These are phyloP conservation scores for Parastagonospora nodorum DNA, from an alignment of 2,329 filamentous ascomycete species.

Conservation along the genomic window DNA sequence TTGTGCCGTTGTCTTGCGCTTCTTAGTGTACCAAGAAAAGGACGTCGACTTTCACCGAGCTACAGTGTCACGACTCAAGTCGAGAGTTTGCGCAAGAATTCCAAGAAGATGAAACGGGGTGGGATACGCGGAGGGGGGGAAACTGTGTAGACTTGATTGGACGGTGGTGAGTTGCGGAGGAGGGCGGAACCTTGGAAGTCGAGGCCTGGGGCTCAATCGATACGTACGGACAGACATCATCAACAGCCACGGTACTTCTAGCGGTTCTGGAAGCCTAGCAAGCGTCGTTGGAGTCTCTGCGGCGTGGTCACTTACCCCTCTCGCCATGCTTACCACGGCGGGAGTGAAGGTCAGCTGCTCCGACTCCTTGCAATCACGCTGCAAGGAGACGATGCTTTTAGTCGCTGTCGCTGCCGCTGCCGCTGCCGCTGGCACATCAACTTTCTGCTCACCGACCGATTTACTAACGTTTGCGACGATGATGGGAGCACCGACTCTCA, in stretches of 20 bases:
- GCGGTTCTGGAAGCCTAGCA: constrained; percentile 1
- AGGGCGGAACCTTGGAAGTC: constrained; percentile 1
- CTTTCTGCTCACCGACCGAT: neutral
- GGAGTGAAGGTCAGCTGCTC: neutral
- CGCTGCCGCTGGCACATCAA: too few relatives aligned
- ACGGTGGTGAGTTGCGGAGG: neutral
- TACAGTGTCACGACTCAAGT: neutral
- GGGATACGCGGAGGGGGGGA: neutral
- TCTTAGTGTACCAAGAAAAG: neutral
- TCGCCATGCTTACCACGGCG: neutral
- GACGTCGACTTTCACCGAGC: neutral
- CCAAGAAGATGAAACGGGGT: neutral
- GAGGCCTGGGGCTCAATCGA: constrained; percentile 1
- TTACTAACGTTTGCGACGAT: neutral
- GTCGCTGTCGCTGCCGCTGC: too few relatives aligned
- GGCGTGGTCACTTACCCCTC: constrained; percentile 10
- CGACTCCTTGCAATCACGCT: neutral
- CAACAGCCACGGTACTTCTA: constrained; percentile 1
- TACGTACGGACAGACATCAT: neutral
- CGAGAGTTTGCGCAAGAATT: neutral
- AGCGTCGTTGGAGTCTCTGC: constrained; percentile 3
- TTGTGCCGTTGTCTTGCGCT: neutral
- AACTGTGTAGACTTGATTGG: neutral
- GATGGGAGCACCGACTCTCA: neutral
- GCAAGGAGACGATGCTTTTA: neutral